Base-by-base conservation (phyloP, 225 moss, liverwort and hornwort genomes). In the Marchantia polymorpha region DNA sequence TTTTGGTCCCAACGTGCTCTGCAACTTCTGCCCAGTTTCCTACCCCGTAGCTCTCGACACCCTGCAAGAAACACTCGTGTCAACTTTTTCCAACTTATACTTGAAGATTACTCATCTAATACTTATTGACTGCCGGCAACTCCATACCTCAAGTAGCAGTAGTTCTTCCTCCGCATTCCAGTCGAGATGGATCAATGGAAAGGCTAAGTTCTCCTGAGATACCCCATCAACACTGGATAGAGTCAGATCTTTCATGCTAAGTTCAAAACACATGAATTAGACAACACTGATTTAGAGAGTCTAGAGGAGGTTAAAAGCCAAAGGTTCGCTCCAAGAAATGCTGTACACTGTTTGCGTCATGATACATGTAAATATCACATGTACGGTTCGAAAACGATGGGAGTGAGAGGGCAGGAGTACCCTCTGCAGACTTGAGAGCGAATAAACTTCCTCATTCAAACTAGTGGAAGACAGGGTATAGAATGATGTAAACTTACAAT, bases 141-240 rank as follows among this genome's bases (percentile, higher is more conserved):
- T 8, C n/a, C 74, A 20, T 84, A 99, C 99, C 95, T 99, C 99
- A 71, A 99, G 83, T 50, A 99, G 90, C 80, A 99, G 71, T 74
- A 99, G 89, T 73, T 99, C 99, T 82, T 99, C 99, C 54, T 99
- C 99, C 54, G 99, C 99, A 82, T 92, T 95, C 99, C 99, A 99
- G 78, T 99, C 99, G 79, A 91, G 92, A 89, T 91, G 87, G 48
- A 99, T 93, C 47, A 99, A 90, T 64, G 99, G 99, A 83, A 99
- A 99, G 10, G 99, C 93, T 65, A 99, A 86, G 82, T 95, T 99
- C 76, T 99, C 99, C 99, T 99, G 91, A 29, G 72, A 84, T 39
- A 39, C 39, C 39, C 39, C 39, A 39, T 39, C 39, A 39, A 39
- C 39, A 39, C 39, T 64, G n/a, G 10, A 64, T n/a, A 19, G n/a